These are phyloP conservation scores for Suillus hirtellus DNA, from an alignment of 768 basidiomycete genomes.

Conservation along the genomic window DNA sequence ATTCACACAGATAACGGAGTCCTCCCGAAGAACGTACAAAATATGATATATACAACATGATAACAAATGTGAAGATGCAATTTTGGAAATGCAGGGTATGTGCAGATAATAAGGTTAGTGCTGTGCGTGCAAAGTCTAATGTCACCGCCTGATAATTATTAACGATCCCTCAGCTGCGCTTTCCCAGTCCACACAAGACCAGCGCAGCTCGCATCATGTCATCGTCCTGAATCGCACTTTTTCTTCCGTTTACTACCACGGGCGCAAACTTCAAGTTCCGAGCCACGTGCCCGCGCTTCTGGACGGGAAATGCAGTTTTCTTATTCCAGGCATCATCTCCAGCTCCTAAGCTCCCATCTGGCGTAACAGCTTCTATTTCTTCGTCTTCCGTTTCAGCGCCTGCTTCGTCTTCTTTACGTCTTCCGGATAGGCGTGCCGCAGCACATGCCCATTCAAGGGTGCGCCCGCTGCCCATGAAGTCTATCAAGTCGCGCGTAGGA, in stretches of 20 bases:
- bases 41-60: constrained; percentile 4
- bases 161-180: constrained; percentile 14
- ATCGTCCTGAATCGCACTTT: constrained; percentile 45
- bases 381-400: constrained; percentile 63
- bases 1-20: not conserved
- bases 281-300: constrained; percentile 4
- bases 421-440: constrained; percentile 52
- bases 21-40: not conserved
- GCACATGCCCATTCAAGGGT: constrained; percentile 36
- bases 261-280: constrained; percentile 4
- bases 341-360: constrained; percentile 51
- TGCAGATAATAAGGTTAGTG: constrained; percentile 5
- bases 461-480: constrained; percentile 28
- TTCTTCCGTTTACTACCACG: constrained; percentile 7
- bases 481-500: constrained; percentile 31
- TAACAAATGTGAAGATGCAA: not conserved
- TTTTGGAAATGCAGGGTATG: constrained; percentile 11
- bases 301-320: constrained; percentile 3
- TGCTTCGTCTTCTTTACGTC: constrained; percentile 9
- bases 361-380: constrained; percentile 65
- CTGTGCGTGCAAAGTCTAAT: constrained; percentile 4
- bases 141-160: not conserved
- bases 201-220: constrained; percentile 73
- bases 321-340: constrained; percentile 41
- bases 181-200: constrained; percentile 58